phyloP scores from a whole-genome alignment of 768 basidiomycete genomes.

The Sutorius australiensis region DNA sequence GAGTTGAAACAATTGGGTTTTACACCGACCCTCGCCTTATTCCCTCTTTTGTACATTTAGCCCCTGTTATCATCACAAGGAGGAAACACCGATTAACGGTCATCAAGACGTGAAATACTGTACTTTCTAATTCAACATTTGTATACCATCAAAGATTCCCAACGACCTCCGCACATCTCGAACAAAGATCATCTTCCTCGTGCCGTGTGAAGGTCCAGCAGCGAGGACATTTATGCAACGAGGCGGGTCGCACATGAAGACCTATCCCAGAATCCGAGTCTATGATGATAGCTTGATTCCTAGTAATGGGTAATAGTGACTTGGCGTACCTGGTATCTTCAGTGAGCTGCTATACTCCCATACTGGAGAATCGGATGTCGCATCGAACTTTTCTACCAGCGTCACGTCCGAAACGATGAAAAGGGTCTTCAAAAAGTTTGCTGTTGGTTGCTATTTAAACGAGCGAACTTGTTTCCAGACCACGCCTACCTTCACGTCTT shows the following conservation, averaged over 20 bases:
- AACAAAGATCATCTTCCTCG: conserved; percentile 53
- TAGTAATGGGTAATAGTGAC: background rate
- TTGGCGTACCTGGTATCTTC: conserved; percentile 42
- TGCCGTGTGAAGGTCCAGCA: conserved; percentile 80
- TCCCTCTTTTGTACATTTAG: conserved; percentile 11
- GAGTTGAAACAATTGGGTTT: background rate
- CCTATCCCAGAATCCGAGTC: conserved; percentile 28
- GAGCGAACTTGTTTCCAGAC: background rate
- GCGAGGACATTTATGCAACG: conserved; percentile 72
- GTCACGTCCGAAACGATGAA: conserved; percentile 78
- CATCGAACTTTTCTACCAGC: conserved; percentile 44
- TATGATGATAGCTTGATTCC: background rate
- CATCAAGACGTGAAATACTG: background rate
- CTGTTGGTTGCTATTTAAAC: conserved; percentile 35
- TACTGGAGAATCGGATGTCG: conserved; percentile 35
- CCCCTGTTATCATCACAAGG: conserved; percentile 3
- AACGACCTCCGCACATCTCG: conserved; percentile 48
- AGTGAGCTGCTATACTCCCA: conserved; percentile 52
- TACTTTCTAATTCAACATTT: background rate
- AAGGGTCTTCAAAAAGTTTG: conserved; percentile 60
- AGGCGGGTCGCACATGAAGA: conserved; percentile 61
- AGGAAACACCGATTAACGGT: background rate
- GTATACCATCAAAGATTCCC: conserved; percentile 4
- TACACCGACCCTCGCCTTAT: background rate
- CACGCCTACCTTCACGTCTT: conserved; percentile 40